Evolutionary conservation across 805 yeast genomes (phyloP).

Genomic region (Monosporozyma solicola): DNA sequence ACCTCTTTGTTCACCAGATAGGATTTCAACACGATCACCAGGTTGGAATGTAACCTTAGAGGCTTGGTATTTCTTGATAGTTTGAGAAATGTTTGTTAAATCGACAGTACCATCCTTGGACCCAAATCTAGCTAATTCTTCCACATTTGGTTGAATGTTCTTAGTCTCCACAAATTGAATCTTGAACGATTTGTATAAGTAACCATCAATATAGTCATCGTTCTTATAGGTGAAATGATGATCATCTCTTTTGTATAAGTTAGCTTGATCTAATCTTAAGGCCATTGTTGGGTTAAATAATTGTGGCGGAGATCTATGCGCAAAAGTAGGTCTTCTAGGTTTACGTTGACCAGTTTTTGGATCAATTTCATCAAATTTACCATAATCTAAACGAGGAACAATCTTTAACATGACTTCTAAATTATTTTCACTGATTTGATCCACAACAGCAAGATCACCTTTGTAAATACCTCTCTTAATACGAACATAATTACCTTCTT

Average conservation of each 20-base stretch:
- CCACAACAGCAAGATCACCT: constrained; percentile 89
- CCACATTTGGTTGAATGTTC: constrained; percentile 76
- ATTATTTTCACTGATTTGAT: constrained; percentile 88
- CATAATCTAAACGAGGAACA: constrained; percentile 91
- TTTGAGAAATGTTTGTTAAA: constrained; percentile 74
- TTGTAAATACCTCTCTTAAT: constrained; percentile 85
- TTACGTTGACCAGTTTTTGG: constrained; percentile 43
- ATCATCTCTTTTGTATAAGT: constrained; percentile 56
- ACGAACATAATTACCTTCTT: constrained; percentile 89
- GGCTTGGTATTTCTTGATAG: constrained; percentile 57
- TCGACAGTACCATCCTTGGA: constrained; percentile 82
- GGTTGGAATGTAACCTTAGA: constrained; percentile 65
- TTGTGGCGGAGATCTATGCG: constrained; percentile 74
- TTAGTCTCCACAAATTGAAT: constrained; percentile 74
- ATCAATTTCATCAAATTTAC: constrained; percentile 50
- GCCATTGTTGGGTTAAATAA: constrained; percentile 88
- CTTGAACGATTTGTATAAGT: constrained; percentile 75
- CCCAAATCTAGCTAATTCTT: constrained; percentile 77
- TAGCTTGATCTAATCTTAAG: constrained; percentile 67
- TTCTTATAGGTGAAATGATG: constrained; percentile 65
- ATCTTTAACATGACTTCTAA: constrained; percentile 88
- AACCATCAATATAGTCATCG: constrained; percentile 88
- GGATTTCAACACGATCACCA: constrained; percentile 88
- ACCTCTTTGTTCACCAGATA: constrained; percentile 89
- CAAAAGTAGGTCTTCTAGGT: constrained; percentile 44